These are phyloP conservation scores for Nothophoma quercina DNA, from an alignment of 2,329 filamentous ascomycete genomes.

Conservation along the genomic window DNA sequence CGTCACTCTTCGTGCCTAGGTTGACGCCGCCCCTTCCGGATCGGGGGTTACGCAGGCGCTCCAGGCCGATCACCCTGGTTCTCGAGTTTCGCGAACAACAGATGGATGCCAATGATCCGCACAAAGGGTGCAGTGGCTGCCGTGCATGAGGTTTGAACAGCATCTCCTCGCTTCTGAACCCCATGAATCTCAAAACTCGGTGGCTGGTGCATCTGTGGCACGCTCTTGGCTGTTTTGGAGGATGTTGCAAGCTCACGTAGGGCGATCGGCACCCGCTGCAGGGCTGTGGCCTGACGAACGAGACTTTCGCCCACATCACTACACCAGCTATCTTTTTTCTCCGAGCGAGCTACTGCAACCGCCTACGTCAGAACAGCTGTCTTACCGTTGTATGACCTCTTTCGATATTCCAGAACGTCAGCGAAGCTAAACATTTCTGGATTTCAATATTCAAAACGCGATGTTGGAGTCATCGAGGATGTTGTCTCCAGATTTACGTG, in stretches of 20 bases:
- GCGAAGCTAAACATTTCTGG: background rate
- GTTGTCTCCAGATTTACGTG: slow-evolving; percentile 21
- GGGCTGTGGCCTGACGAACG: slow-evolving; percentile 5
- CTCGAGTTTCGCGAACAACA: slow-evolving; percentile 6
- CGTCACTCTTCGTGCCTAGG: slow-evolving; percentile 13
- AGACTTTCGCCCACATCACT: slow-evolving; percentile 8
- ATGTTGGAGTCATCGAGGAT: slow-evolving; percentile 8
- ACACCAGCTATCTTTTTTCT: slow-evolving; percentile 6
- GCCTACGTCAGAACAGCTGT: slow-evolving; percentile 15
- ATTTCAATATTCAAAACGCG: background rate
- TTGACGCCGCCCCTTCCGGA: slow-evolving; percentile 11
- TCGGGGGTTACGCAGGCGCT: slow-evolving; percentile 13
- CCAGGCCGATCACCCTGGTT: slow-evolving; percentile 14
- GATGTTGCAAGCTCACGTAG: slow-evolving; percentile 11
- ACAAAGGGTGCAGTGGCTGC: slow-evolving; percentile 10
- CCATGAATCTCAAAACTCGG: background rate
- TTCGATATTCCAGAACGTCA: slow-evolving; percentile 10
- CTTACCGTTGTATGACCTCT: slow-evolving; percentile 11
- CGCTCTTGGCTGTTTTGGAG: slow-evolving; percentile 3
- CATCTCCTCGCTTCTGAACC: background rate
- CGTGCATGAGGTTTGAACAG: slow-evolving; percentile 10
- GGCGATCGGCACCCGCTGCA: slow-evolving; percentile 14
- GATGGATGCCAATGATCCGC: slow-evolving; percentile 10
- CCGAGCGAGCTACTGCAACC: slow-evolving; percentile 17
- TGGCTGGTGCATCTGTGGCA: slow-evolving; percentile 1